Base-by-base conservation (phyloP, 148 eudicot species). In the Camellia lanceoleosa region DNA sequence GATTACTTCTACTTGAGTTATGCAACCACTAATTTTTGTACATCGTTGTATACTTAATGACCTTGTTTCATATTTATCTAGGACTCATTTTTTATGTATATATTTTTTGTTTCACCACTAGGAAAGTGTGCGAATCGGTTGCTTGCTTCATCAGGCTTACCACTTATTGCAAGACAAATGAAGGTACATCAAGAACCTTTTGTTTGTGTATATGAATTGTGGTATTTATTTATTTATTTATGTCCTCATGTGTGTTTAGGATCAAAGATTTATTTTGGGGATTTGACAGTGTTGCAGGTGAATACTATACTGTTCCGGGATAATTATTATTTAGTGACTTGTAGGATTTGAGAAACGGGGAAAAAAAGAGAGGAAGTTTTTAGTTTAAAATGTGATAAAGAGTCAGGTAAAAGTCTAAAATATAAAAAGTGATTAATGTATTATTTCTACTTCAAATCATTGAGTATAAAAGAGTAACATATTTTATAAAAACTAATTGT, bases 81-180 rank as follows among this genome's bases (percentile, higher is more conserved):
- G 56, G 55, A 62, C 59, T 62, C 69, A 44, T 18, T 52, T 5
- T 43, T 44, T 73, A 30, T 30, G 38, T 30, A 30, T 30, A 30
- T 8, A 72, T 68, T 76, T 18, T 18, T 68, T 58, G 71, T 13
- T 41, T 58, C 73, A 47, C 54, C 43, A 52, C 78, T 88, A 95
- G 98, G 99, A 80, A 95, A 95, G 84, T 95, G 99, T 89, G 99
- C 99, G 62, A 95, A 95, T 87, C 93, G 94, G 46, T 84, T 95
- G 84, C 97, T 95, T 23, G 89, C 94, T 76, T 81, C 93, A 71
- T 95, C 99, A 64, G 99, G 99, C 81, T 90, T 95, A 82, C 99
- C 99, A 23, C 94, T 93, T 61, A 89, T 95, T 83, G 97, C 97
- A 58, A 89, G 91, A 83, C 99, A 95, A 83, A 95, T 95, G 99